Evolutionary conservation across 768 basidiomycete genomes (phyloP).

Genomic region (Candolleomyces eurysporus): DNA sequence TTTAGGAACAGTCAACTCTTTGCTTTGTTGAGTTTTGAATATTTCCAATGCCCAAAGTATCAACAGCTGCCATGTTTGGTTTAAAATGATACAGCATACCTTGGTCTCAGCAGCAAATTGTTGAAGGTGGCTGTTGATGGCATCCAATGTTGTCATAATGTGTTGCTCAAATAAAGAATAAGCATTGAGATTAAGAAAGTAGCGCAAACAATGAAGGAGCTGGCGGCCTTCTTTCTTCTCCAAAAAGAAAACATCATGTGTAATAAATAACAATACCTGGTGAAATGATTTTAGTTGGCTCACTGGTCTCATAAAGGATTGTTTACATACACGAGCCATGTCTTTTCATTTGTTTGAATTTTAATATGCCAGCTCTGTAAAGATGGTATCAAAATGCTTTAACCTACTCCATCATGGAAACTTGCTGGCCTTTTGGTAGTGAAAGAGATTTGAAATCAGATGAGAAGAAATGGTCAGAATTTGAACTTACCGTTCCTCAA

Average conservation of each 20-base stretch:
- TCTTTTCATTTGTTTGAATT: conserved; percentile 32
- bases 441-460: conserved; percentile 10
- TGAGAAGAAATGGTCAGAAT: neutral
- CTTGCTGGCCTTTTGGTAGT: neutral
- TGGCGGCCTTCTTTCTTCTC: neutral
- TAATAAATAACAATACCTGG: conserved; percentile 18
- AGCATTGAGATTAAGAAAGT: conserved; percentile 26
- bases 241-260: conserved; percentile 15
- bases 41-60: neutral
- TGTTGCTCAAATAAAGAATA: conserved; percentile 28
- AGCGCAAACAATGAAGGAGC: conserved; percentile 1
- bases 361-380: conserved; percentile 19
- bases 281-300: neutral
- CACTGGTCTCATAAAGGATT: too few relatives aligned
- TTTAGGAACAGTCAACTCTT: conserved; percentile 34
- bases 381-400: conserved; percentile 24
- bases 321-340: conserved; percentile 31
- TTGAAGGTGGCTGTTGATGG: conserved; percentile 16
- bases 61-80: neutral
- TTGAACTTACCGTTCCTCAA: conserved; percentile 9
- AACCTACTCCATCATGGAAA: conserved; percentile 31
- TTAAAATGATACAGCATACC: conserved; percentile 14
- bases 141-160: conserved; percentile 26
- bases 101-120: conserved; percentile 16
- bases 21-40: neutral